Conservation (phyloP, 345 rosid genomes). For the Ceriops zippeliana region DNA sequence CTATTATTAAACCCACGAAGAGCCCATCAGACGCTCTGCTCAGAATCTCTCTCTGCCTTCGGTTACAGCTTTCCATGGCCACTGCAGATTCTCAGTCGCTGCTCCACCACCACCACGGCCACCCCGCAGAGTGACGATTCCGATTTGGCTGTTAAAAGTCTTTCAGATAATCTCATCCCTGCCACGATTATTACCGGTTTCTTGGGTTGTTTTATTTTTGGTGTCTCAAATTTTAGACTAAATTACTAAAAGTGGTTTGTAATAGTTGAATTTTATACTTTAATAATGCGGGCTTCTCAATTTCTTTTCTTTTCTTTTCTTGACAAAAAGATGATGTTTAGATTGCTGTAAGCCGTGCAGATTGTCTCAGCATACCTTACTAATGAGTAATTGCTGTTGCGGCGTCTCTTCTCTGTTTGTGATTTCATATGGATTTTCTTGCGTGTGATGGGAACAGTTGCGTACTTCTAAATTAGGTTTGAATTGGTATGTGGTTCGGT, state of each 20-base stretch:
- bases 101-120: slow-evolving; percentile 44
- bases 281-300: not conserved
- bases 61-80: slow-evolving; percentile 5
- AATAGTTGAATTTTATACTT: not conserved
- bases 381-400: not conserved
- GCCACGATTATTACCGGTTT: slow-evolving; percentile 95
- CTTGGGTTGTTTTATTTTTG: not conserved
- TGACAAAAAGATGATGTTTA: not conserved
- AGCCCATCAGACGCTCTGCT: slow-evolving; percentile 25
- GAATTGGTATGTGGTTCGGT: not conserved
- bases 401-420: slow-evolving; percentile 21
- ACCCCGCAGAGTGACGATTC: slow-evolving; percentile 54
- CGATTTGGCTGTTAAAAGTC: slow-evolving; percentile 62
- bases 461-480: no score
- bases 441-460: not conserved
- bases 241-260: not conserved
- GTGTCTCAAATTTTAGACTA: no score
- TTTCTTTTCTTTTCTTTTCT: not conserved
- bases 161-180: slow-evolving; percentile 81
- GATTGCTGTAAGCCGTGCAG: not conserved
- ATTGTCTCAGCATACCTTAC: not conserved
- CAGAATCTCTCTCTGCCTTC: slow-evolving; percentile 30
- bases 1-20: slow-evolving; percentile 21
- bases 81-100: slow-evolving; percentile 54
- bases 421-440: not conserved